Evolutionary conservation across 2,329 filamentous ascomycete species (phyloP).

Genomic region (Fusarium heterosporum): DNA sequence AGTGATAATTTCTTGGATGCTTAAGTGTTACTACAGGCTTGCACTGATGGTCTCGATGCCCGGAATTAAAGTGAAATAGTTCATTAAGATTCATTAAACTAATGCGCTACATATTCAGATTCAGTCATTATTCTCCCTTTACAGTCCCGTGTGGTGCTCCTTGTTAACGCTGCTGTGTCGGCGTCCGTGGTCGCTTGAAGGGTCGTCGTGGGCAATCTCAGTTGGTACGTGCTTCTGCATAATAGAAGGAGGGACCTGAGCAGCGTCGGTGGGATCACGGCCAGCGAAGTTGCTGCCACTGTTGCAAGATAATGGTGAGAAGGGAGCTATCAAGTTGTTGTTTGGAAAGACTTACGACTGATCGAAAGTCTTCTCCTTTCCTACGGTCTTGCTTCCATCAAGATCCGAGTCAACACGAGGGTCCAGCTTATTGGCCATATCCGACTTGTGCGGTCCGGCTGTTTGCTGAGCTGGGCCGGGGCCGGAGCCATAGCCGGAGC

Average conservation of each 20-base stretch:
- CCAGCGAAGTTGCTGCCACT: slow-evolving; percentile 34
- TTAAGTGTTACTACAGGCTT: too few species aligned
- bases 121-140: slow-evolving; percentile 35
- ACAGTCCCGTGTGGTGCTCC: slow-evolving; percentile 62
- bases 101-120: slow-evolving; percentile 38
- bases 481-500: slow-evolving; percentile 52
- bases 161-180: slow-evolving; percentile 63
- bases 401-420: slow-evolving; percentile 66
- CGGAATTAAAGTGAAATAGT: slow-evolving; percentile 1
- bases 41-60: too few species aligned
- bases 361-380: slow-evolving; percentile 62
- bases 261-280: slow-evolving; percentile 65
- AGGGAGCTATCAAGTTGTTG: slow-evolving; percentile 7
- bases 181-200: slow-evolving; percentile 56
- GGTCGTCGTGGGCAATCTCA: slow-evolving; percentile 58
- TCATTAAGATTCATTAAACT: slow-evolving; percentile 34
- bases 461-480: slow-evolving; percentile 48
- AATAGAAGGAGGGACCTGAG: slow-evolving; percentile 68
- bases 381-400: slow-evolving; percentile 58
- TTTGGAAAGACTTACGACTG: slow-evolving; percentile 52
- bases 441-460: slow-evolving; percentile 61
- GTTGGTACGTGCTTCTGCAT: slow-evolving; percentile 61
- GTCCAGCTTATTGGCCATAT: slow-evolving; percentile 63
- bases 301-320: slow-evolving; percentile 24
- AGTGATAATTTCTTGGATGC: too few species aligned